Conservation (phyloP, 148 eudicot species). For the Limonium bicolor region DNA sequence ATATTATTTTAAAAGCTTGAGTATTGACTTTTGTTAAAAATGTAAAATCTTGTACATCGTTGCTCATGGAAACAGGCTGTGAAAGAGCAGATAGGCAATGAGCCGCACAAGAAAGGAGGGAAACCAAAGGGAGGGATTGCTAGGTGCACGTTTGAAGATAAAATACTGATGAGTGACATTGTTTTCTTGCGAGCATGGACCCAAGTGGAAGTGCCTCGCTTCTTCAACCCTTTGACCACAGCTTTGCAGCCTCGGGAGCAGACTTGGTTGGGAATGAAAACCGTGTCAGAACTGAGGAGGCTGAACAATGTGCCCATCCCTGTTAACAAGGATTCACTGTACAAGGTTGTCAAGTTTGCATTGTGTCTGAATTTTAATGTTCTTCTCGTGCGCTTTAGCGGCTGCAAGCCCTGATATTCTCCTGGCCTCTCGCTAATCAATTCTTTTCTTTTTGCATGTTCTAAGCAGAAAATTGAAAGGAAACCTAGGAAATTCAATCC, state of each 20-base stretch:
- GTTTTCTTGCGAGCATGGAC: slow-evolving; percentile 87
- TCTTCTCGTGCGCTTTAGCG: neutral
- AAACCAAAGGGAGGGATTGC: slow-evolving; percentile 70
- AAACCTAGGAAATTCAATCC: slow-evolving; percentile 63
- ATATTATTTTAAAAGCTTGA: no score
- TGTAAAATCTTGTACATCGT: no score
- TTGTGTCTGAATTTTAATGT: neutral
- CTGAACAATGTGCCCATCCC: slow-evolving; percentile 54
- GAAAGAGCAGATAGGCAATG: slow-evolving; percentile 65
- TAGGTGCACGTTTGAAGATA: slow-evolving; percentile 97
- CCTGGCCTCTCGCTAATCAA: neutral
- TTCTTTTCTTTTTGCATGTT: neutral
- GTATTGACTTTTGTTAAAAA: no score
- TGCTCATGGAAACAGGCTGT: no score
- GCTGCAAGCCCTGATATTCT: neutral
- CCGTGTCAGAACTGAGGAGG: slow-evolving; percentile 74
- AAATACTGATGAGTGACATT: slow-evolving; percentile 82
- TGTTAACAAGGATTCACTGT: slow-evolving; percentile 68
- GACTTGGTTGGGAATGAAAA: slow-evolving; percentile 83
- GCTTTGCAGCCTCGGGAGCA: slow-evolving; percentile 79
- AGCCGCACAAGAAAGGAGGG: slow-evolving; percentile 40
- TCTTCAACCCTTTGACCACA: slow-evolving; percentile 75
- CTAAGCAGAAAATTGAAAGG: slow-evolving; percentile 68
- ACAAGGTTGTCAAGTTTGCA: slow-evolving; percentile 32
- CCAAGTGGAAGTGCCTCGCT: slow-evolving; percentile 75